Evolutionary conservation across 1,139 yeast species (phyloP), one percentile per base, ranked within the genome.

Genomic region (Petasospora rhodanensis): DNA sequence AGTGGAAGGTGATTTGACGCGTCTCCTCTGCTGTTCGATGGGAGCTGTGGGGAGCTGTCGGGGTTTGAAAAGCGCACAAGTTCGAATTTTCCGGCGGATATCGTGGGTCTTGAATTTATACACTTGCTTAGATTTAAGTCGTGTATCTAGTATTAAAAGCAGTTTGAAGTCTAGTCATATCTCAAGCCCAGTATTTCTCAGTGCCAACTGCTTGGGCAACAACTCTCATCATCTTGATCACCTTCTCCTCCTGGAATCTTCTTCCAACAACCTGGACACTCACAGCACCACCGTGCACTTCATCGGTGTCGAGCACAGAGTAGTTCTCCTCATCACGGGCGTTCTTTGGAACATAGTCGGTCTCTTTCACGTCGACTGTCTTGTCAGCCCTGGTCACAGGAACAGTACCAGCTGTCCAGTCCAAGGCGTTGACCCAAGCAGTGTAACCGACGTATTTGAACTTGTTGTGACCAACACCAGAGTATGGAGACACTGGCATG

Each of bases 401-500:
- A 29, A 76, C 55, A 2, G 70, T 66, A 24, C 80, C 78, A 12
- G 71, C 78, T 13, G 78, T 47, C 50, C 71, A 76, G 51, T 79
- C 84, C 24, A 74, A 54, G 6, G 73, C 59, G 51, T 79, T 79
- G 59, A 73, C 76, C 43, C 74, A 64, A 17, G 79, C 68, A 9
- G 84, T 77, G 55, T 75, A 77, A 4, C 52, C 55, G 25, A 42
- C 49, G 29, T 46, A 44, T 25, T 30, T 39, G 32, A 47, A 41
- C 28, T 46, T 43, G 14, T 40, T 42, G 22, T 37, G 31, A n/a
- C 31, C 45, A 18, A 59, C 61, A 28, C 61, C 58, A 8, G 73
- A 66, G 26, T 64, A 62, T 6, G 73, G 73, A 1, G 73, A 61
- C 35, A 67, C 66, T 3, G 76, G 76, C 46, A 59, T 47, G 26